These are phyloP conservation scores for Neurospora discreta DNA, from an alignment of 495 filamentous ascomycete genomes.

Conservation along the genomic window DNA sequence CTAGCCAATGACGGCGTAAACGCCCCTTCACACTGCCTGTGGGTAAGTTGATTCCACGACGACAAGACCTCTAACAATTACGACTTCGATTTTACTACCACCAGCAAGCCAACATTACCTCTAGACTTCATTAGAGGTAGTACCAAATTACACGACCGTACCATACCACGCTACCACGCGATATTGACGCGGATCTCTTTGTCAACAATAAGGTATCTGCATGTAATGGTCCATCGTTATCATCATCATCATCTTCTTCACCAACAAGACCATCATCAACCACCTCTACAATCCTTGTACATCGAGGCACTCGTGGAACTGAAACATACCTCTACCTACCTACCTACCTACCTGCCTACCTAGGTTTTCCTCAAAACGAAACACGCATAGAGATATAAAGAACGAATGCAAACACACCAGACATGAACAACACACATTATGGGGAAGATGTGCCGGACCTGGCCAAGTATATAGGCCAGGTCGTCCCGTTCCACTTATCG, in stretches of 20 bases:
- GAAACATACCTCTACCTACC: no score
- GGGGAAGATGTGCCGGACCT: not conserved
- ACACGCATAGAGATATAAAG: not conserved
- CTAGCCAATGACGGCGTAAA: not conserved
- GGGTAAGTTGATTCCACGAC: not conserved
- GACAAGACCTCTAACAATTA: not conserved
- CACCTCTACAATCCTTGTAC: not conserved
- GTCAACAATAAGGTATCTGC: not conserved
- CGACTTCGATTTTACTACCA: not conserved
- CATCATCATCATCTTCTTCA: not conserved
- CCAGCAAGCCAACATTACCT: not conserved
- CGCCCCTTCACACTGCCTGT: not conserved
- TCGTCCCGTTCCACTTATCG: slow-evolving; percentile 44
- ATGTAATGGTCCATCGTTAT: not conserved
- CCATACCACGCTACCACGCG: not conserved
- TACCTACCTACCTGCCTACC: no score
- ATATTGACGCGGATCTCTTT: not conserved
- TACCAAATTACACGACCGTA: not conserved
- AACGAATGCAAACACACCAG: not conserved
- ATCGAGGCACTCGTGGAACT: not conserved
- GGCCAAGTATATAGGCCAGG: slow-evolving; percentile 23
- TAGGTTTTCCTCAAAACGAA: not conserved
- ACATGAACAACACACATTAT: not conserved
- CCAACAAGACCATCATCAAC: not conserved
- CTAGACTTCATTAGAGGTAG: not conserved